Evolutionary conservation across 305 asterid species (phyloP).

Genomic region (Plantago rigida): DNA sequence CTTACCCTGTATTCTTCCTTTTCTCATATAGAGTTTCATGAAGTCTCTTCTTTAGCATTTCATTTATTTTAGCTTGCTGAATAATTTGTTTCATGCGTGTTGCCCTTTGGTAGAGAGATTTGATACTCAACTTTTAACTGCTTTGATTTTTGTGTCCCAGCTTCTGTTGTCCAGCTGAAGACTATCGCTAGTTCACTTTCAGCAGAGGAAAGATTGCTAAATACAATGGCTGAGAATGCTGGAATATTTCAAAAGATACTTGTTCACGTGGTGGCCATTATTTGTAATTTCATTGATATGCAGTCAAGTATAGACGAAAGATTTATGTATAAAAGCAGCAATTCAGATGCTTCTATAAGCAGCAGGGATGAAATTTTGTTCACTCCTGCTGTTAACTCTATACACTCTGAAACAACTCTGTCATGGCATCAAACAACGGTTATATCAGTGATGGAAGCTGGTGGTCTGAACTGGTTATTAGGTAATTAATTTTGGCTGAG

Average conservation of each 20-base stretch:
- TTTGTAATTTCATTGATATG: conserved; percentile 64
- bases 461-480: conserved; percentile 98
- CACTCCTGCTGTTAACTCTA: conserved; percentile 32
- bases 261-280: conserved; percentile 57
- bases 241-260: conserved; percentile 71
- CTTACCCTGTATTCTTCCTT: background rate
- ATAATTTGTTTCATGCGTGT: conserved; percentile 2
- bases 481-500: conserved; percentile 53
- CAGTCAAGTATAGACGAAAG: conserved; percentile 40
- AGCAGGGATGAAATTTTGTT: conserved; percentile 32
- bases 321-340: conserved; percentile 32
- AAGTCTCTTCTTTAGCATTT: background rate
- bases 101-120: conserved; percentile 13
- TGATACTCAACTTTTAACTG: conserved; percentile 20
- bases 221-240: conserved; percentile 50
- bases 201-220: conserved; percentile 53
- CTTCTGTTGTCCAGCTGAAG: conserved; percentile 85
- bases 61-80: conserved; percentile 19
- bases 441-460: conserved; percentile 92
- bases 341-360: conserved; percentile 34
- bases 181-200: conserved; percentile 69
- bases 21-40: background rate
- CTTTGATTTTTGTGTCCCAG: conserved; percentile 43
- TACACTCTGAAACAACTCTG: conserved; percentile 44
- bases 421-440: conserved; percentile 83